Conservation (phyloP, 495 filamentous ascomycete species). For the Trichoderma virens region DNA sequence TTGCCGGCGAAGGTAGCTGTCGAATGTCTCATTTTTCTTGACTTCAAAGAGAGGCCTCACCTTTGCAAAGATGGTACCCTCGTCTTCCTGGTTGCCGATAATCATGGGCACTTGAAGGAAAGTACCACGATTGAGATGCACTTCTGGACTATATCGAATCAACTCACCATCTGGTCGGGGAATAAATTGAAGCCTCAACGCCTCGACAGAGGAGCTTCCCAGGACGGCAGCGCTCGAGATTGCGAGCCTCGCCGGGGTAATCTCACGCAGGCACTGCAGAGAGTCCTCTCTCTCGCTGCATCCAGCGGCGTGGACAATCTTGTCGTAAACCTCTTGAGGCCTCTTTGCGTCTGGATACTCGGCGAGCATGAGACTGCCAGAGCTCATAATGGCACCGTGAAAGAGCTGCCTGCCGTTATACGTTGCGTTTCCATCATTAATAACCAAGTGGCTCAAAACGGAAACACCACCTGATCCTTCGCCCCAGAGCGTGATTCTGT, state of each 20-base stretch:
- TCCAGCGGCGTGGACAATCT: conserved; percentile 27
- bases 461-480: conserved; percentile 41
- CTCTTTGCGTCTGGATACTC: conserved; percentile 43
- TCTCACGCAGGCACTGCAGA: conserved; percentile 40
- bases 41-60: conserved; percentile 43
- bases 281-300: conserved; percentile 33
- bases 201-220: conserved; percentile 37
- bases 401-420: conserved; percentile 52
- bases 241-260: conserved; percentile 44
- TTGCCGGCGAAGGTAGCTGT: conserved; percentile 34
- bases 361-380: conserved; percentile 45
- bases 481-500: conserved; percentile 37
- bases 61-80: conserved; percentile 32
- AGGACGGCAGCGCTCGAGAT: conserved; percentile 48
- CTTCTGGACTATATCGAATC: conserved; percentile 27
- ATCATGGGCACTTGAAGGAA: conserved; percentile 30
- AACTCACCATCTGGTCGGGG: conserved; percentile 40
- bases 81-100: conserved; percentile 31
- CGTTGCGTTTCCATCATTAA: conserved; percentile 47
- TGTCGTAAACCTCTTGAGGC: conserved; percentile 44
- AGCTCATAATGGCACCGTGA: conserved; percentile 51
- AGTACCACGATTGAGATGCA: conserved; percentile 19
- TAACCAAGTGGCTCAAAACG: conserved; percentile 46
- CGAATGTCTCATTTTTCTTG: conserved; percentile 36
- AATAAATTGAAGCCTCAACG: background rate